Evolutionary conservation across 2,329 filamentous ascomycete species (phyloP).

Genomic region (Exophiala alcalophila): DNA sequence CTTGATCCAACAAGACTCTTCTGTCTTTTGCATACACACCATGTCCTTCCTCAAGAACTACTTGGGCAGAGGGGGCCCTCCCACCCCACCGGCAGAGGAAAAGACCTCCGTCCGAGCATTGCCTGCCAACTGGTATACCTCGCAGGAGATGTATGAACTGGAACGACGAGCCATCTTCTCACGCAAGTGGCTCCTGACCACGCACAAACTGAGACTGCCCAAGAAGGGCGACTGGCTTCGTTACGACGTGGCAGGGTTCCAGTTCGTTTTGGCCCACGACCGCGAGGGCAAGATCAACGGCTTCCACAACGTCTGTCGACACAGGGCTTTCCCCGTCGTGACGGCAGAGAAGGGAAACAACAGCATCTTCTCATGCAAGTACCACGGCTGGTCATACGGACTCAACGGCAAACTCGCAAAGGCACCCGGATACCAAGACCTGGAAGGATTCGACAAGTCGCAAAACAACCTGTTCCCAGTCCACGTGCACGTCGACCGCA

Average conservation of each 20-base stretch:
- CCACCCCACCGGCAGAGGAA: too few relatives aligned
- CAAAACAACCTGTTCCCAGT: conserved; percentile 53
- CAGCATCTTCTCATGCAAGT: conserved; percentile 56
- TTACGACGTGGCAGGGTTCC: conserved; percentile 45
- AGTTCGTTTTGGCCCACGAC: conserved; percentile 54
- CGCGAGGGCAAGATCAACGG: conserved; percentile 53
- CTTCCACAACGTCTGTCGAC: conserved; percentile 63
- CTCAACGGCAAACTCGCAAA: conserved; percentile 58
- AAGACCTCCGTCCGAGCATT: conserved; percentile 31
- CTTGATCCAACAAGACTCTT: too few relatives aligned
- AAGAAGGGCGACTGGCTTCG: conserved; percentile 45
- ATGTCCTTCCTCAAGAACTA: too few relatives aligned
- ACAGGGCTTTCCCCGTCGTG: conserved; percentile 57
- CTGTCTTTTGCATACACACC: too few relatives aligned
- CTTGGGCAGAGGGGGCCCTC: too few relatives aligned
- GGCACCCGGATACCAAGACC: conserved; percentile 57
- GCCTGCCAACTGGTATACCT: conserved; percentile 54
- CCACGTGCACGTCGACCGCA: conserved; percentile 25
- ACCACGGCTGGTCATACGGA: conserved; percentile 64
- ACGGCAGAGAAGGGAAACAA: conserved; percentile 25
- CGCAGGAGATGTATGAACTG: conserved; percentile 48
- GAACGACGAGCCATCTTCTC: conserved; percentile 51
- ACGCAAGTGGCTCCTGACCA: conserved; percentile 47
- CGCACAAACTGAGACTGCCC: conserved; percentile 45
- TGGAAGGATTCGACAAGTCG: conserved; percentile 56